A percentile compares a stretch with the other conserved stretches of the same genome.
Evolutionary conservation across 306 rosid genomes (phyloP).

Genomic region (Pyrus pyrifolia): DNA sequence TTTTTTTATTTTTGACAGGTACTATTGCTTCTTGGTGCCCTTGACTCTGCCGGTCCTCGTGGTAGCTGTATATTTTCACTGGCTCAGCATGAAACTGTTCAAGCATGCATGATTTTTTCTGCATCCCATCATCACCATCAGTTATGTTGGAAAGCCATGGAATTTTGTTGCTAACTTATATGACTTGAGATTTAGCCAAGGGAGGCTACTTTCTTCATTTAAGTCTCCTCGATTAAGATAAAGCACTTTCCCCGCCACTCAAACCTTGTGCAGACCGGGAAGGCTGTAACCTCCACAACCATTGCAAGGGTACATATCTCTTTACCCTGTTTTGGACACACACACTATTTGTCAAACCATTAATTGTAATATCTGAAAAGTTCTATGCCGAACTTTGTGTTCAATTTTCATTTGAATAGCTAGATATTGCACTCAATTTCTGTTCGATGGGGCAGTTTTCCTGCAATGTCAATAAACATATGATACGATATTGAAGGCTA

Average conservation of each 20-base stretch:
- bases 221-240: neutral
- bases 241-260: neutral
- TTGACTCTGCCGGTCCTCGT: constrained; percentile 69
- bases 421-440: too few species aligned
- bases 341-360: too few species aligned
- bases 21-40: constrained; percentile 84
- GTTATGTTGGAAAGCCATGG: neutral
- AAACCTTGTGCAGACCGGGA: neutral
- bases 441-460: too few species aligned
- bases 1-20: constrained; percentile 31
- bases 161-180: neutral
- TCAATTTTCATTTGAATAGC: too few species aligned
- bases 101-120: constrained; percentile 56
- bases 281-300: neutral
- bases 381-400: too few species aligned
- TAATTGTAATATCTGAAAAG: too few species aligned
- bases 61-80: constrained; percentile 69
- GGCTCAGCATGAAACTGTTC: constrained; percentile 93
- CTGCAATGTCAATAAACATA: too few species aligned
- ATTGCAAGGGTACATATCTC: neutral
- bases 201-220: too few species aligned
- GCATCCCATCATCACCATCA: neutral
- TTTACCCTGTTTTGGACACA: neutral
- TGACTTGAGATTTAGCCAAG: neutral
- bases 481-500: too few species aligned